Conservation (phyloP, 371 early-diverging fungal genomes). For the Syncephalastrum racemosum region DNA sequence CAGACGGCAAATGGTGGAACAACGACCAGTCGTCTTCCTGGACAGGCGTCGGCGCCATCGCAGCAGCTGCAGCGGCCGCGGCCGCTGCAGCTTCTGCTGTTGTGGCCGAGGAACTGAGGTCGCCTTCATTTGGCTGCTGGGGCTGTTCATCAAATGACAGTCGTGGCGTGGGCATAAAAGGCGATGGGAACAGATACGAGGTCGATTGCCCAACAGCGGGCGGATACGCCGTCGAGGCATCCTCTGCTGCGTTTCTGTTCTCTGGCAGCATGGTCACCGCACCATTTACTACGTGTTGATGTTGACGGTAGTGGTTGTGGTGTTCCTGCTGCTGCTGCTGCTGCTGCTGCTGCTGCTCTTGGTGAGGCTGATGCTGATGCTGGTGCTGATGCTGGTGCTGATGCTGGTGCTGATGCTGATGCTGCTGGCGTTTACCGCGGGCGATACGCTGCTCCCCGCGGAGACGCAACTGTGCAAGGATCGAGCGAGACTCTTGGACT, state of each 20-base stretch:
- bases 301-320: neutral
- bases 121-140: too few species aligned
- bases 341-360: slow-evolving; percentile 1
- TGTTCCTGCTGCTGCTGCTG: neutral
- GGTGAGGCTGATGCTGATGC: neutral
- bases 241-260: too few species aligned
- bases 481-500: slow-evolving; percentile 46
- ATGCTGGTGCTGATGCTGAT: neutral
- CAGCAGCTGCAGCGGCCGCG: neutral
- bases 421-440: slow-evolving; percentile 26
- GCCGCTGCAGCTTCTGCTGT: neutral
- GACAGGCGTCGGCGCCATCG: neutral
- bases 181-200: neutral
- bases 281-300: too few species aligned
- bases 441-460: slow-evolving; percentile 45
- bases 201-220: neutral
- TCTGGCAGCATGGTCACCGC: too few species aligned
- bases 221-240: too few species aligned
- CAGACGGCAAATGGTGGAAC: slow-evolving; percentile 2
- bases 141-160: too few species aligned
- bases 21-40: slow-evolving; percentile 8
- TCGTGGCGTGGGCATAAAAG: slow-evolving; percentile 1
- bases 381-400: slow-evolving; percentile 4
- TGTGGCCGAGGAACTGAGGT: too few species aligned
- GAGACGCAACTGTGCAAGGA: slow-evolving; percentile 42